phyloP scores from a whole-genome alignment of 768 basidiomycete species.

The Panaeolus papilionaceus region DNA sequence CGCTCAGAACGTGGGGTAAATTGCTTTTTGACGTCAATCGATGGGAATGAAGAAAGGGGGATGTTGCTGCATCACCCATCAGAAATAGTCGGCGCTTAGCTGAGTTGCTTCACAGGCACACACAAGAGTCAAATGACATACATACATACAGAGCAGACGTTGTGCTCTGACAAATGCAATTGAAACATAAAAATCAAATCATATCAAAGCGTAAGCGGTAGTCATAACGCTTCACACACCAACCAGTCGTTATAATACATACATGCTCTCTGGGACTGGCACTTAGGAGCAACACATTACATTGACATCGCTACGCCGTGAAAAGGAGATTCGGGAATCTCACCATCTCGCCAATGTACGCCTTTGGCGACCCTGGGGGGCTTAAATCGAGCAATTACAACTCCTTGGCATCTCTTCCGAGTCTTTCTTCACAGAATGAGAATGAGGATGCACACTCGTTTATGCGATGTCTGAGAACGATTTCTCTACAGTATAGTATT shows the following conservation, averaged over 20 bases:
- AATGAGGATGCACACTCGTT: not conserved
- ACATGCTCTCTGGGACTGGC: not conserved
- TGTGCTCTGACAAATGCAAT: not conserved
- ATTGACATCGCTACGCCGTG: slow-evolving; percentile 1
- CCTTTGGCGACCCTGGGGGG: not conserved
- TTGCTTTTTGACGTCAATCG: not conserved
- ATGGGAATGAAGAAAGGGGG: not conserved
- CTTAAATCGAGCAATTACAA: not conserved
- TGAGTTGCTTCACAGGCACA: slow-evolving; percentile 3
- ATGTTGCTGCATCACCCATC: not conserved
- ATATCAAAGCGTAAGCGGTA: not conserved
- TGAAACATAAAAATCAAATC: not conserved
- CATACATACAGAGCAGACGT: not conserved
- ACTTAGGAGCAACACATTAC: not conserved
- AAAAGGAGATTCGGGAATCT: not conserved
- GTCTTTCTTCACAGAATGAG: too few species aligned
- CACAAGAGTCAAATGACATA: not conserved
- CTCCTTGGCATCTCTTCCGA: slow-evolving; percentile 3
- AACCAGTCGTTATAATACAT: not conserved
- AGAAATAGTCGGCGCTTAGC: slow-evolving; percentile 8
- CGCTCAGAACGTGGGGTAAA: not conserved
- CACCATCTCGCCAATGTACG: not conserved
- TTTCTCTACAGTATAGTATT: not conserved
- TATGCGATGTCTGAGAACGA: not conserved
- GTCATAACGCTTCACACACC: not conserved